Conservation (phyloP, 2,329 filamentous ascomycete species). For the Penicillium vulpinum region DNA sequence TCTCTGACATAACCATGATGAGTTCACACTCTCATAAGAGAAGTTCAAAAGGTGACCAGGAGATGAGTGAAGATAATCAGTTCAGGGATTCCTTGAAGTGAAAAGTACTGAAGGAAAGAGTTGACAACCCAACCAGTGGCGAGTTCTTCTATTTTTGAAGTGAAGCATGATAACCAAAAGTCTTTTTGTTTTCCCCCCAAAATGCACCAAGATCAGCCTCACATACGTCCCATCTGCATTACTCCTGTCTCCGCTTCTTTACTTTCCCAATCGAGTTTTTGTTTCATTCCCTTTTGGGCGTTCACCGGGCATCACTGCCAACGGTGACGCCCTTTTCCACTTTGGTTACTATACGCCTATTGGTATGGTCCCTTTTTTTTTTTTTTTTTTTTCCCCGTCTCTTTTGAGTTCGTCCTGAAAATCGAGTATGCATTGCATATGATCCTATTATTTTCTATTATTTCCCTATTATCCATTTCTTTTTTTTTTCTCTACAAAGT, state of each 20-base stretch:
- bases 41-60: conserved; percentile 22
- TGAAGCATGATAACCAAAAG: conserved; percentile 1
- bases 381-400: background rate
- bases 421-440: conserved; percentile 6
- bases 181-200: background rate
- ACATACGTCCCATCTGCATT: background rate
- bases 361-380: background rate
- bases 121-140: conserved; percentile 23
- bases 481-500: no score
- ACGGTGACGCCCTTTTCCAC: background rate
- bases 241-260: background rate
- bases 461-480: background rate
- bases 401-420: background rate
- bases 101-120: conserved; percentile 1
- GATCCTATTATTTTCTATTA: background rate
- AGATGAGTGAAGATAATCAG: background rate
- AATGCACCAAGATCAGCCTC: background rate
- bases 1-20: conserved; percentile 21
- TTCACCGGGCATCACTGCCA: background rate
- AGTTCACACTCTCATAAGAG: background rate
- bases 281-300: background rate
- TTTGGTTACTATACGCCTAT: background rate
- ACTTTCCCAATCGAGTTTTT: background rate
- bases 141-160: conserved; percentile 4
- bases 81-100: background rate